Evolutionary conservation across 192 early-diverging fungal species (phyloP), one percentile per base, ranked within the genome.

Genomic region (Bifiguratus adelaidae): DNA sequence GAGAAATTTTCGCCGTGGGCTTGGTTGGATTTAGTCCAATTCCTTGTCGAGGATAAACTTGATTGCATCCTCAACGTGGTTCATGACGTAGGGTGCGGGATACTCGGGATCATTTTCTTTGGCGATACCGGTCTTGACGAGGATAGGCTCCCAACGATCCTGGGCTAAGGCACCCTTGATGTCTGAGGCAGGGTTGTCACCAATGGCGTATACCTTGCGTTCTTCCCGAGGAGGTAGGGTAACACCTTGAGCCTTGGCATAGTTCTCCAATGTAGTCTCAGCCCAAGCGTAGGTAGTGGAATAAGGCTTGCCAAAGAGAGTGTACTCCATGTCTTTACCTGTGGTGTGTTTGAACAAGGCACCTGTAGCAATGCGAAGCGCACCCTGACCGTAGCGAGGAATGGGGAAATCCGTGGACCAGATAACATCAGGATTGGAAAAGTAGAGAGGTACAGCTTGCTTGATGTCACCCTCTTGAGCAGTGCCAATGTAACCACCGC

Each of bases 401-500:
- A 69, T 55, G 15, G 81, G 78, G 35, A 71, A 90, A 18, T 92
- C 88, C 54, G 85, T 92, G 51, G 77, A 80, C 84, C 88, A 95
- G 7, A 91, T 60, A 18, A 2, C 0, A 48, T 48, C 58, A 58
- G 58, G 56, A 50, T 86, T 86, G 34, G 83, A 85, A 49, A 81
- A 77, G 60, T 82, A 95, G 16, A 95, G 50, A 2, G 90, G 89
- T 2, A 82, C 58, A 38, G 52, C 60, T 50, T 82, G 78, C 19
- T 47, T 51, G 7, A 36, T 48, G 13, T 53, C 38, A 23, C 68
- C 57, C 7, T 30, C 45, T 53, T 70, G 71, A 27, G 60, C 60
- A 7, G 70, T 76, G 12, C 82, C 82, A 13, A 82, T 29, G 15
- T 53, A 57, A 3, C 81, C 88, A 33, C 71, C 60, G 48, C 72